phyloP scores from a whole-genome alignment of 2,329 filamentous ascomycete genomes.

The Scytalidium lignicola region DNA sequence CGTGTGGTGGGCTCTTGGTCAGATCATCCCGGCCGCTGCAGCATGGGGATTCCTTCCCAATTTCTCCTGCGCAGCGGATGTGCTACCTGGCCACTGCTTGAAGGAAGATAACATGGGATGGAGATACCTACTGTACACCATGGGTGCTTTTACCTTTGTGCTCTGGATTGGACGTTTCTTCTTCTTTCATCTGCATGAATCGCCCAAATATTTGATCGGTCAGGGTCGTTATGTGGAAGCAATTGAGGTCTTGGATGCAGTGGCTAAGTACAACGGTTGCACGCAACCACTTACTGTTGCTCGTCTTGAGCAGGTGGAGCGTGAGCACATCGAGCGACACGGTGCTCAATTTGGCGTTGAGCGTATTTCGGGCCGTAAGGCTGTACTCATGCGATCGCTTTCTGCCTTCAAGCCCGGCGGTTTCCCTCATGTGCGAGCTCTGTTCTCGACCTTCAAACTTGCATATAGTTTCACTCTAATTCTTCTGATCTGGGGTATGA shows the following conservation, averaged over 20 bases:
- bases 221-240: slow-evolving; percentile 63
- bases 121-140: slow-evolving; percentile 54
- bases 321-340: slow-evolving; percentile 19
- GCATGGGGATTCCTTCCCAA: slow-evolving; percentile 22
- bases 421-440: slow-evolving; percentile 34
- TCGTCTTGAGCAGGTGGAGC: slow-evolving; percentile 25
- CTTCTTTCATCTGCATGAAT: slow-evolving; percentile 25
- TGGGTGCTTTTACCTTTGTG: slow-evolving; percentile 65
- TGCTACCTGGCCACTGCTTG: slow-evolving; percentile 15
- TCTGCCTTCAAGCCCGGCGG: slow-evolving; percentile 46
- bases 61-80: slow-evolving; percentile 16
- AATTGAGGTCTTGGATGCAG: slow-evolving; percentile 72
- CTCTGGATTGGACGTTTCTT: slow-evolving; percentile 22
- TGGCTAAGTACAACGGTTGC: slow-evolving; percentile 64
- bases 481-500: slow-evolving; percentile 51
- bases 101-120: slow-evolving; percentile 26
- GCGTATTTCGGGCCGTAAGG: slow-evolving; percentile 5
- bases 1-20: slow-evolving; percentile 22
- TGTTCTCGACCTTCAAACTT: slow-evolving; percentile 48
- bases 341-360: slow-evolving; percentile 1
- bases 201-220: slow-evolving; percentile 26
- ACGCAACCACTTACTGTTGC: slow-evolving; percentile 68
- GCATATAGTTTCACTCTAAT: slow-evolving; percentile 49
- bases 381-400: slow-evolving; percentile 39
- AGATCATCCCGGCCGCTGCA: slow-evolving; percentile 20